These are phyloP conservation scores for Mucor indicus DNA, from an alignment of 371 early-diverging fungal genomes.

Conservation along the genomic window DNA sequence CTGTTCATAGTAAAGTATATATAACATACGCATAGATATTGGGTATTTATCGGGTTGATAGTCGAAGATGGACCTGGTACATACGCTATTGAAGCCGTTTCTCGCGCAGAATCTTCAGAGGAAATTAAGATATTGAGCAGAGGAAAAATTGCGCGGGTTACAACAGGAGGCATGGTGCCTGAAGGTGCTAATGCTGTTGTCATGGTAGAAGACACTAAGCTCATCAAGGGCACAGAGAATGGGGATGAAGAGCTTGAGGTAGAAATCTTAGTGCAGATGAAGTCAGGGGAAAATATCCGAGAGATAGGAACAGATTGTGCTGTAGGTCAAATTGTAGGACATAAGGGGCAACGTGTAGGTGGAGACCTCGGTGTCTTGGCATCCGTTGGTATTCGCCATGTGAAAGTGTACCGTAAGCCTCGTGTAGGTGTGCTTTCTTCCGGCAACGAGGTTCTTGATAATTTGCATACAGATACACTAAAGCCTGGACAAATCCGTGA, in stretches of 20 bases:
- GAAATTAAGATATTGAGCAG: constrained; percentile 27
- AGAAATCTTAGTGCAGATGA: constrained; percentile 38
- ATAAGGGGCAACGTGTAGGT: constrained; percentile 58
- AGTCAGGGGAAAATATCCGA: constrained; percentile 69
- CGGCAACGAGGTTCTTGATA: constrained; percentile 85
- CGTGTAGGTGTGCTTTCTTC: constrained; percentile 81
- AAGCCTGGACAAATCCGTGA: constrained; percentile 76
- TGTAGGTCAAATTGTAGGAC: constrained; percentile 57
- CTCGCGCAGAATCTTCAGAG: constrained; percentile 52
- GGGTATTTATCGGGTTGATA: constrained; percentile 6
- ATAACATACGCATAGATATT: not conserved
- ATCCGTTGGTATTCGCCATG: constrained; percentile 68
- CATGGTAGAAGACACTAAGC: constrained; percentile 88
- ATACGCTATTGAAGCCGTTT: constrained; percentile 62
- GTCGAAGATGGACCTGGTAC: constrained; percentile 79
- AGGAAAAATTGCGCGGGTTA: constrained; percentile 73
- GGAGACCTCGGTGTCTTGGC: constrained; percentile 83
- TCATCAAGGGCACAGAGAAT: constrained; percentile 55
- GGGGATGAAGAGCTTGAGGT: constrained; percentile 64
- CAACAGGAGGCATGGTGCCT: constrained; percentile 89
- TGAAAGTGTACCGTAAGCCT: constrained; percentile 67
- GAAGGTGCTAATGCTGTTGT: constrained; percentile 82
- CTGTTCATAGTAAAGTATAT: constrained; percentile 63
- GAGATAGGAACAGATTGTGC: constrained; percentile 75
- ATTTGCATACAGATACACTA: constrained; percentile 39